Conservation (phyloP, 2,329 filamentous ascomycete genomes). For the Hypoxylon sp. region DNA sequence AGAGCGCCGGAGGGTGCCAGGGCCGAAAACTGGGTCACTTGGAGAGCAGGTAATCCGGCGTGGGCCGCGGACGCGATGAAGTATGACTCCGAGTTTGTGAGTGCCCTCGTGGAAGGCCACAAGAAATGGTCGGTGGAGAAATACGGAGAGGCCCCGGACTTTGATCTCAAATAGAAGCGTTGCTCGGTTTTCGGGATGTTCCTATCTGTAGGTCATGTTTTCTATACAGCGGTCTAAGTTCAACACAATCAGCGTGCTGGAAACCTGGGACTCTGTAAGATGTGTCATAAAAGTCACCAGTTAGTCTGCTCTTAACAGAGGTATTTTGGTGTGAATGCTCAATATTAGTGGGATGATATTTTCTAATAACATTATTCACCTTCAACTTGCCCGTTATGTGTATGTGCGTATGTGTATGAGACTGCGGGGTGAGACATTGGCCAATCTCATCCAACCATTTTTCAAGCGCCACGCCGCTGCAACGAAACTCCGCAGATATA, state of each 20-base stretch:
- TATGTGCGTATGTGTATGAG: background rate
- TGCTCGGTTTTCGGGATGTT: background rate
- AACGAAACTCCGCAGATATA: slow-evolving; percentile 24
- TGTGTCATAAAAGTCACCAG: background rate
- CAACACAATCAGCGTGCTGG: background rate
- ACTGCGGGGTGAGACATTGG: slow-evolving; percentile 8
- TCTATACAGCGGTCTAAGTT: background rate
- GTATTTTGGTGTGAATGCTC: background rate
- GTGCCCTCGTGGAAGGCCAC: slow-evolving; percentile 58
- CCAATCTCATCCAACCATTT: slow-evolving; percentile 16
- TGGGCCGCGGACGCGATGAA: slow-evolving; percentile 54
- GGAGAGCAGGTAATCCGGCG: slow-evolving; percentile 58
- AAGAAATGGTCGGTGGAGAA: slow-evolving; percentile 57
- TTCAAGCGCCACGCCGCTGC: slow-evolving; percentile 6
- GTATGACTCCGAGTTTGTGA: slow-evolving; percentile 58
- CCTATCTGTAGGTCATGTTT: background rate
- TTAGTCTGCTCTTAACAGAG: background rate
- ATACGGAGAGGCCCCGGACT: slow-evolving; percentile 52
- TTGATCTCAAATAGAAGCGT: slow-evolving; percentile 26
- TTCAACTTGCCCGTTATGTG: background rate
- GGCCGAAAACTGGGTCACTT: slow-evolving; percentile 64
- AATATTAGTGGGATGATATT: background rate
- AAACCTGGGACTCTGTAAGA: background rate
- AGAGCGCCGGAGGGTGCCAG: slow-evolving; percentile 61
- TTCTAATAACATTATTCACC: background rate